phyloP scores from a whole-genome alignment of 2,329 filamentous ascomycete species.

The Pseudogymnoascus sp. region DNA sequence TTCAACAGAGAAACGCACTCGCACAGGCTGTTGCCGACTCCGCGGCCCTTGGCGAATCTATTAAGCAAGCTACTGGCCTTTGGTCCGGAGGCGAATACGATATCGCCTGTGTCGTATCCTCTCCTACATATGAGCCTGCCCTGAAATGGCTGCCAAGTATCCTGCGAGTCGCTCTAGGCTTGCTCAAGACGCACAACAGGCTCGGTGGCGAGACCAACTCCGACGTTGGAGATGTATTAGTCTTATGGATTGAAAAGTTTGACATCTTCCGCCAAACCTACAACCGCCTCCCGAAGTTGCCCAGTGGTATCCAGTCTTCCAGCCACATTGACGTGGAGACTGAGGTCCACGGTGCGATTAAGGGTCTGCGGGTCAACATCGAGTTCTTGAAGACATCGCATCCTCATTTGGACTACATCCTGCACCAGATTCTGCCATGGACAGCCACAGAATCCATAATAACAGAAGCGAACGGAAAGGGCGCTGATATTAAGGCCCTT shows the following conservation, averaged over 20 bases:
- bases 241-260: constrained; percentile 43
- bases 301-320: constrained; percentile 40
- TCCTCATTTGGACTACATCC: constrained; percentile 54
- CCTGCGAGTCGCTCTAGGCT: constrained; percentile 50
- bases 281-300: constrained; percentile 39
- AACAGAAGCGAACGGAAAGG: constrained; percentile 12
- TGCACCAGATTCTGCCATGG: constrained; percentile 62
- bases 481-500: constrained; percentile 34
- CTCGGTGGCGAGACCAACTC: constrained; percentile 39
- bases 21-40: constrained; percentile 15
- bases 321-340: constrained; percentile 22
- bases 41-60: constrained; percentile 17
- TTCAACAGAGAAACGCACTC: constrained; percentile 47
- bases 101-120: constrained; percentile 11
- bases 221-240: constrained; percentile 37
- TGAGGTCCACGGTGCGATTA: constrained; percentile 14
- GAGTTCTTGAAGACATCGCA: constrained; percentile 28
- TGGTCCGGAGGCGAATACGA: constrained; percentile 33
- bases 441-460: constrained; percentile 30
- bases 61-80: constrained; percentile 27
- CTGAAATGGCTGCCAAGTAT: constrained; percentile 59
- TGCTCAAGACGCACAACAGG: constrained; percentile 59
- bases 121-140: neutral
- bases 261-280: constrained; percentile 35
- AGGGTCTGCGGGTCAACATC: constrained; percentile 21